Evolutionary conservation across 2,329 filamentous ascomycete species (phyloP).

Genomic region (Falciphora oryzae): DNA sequence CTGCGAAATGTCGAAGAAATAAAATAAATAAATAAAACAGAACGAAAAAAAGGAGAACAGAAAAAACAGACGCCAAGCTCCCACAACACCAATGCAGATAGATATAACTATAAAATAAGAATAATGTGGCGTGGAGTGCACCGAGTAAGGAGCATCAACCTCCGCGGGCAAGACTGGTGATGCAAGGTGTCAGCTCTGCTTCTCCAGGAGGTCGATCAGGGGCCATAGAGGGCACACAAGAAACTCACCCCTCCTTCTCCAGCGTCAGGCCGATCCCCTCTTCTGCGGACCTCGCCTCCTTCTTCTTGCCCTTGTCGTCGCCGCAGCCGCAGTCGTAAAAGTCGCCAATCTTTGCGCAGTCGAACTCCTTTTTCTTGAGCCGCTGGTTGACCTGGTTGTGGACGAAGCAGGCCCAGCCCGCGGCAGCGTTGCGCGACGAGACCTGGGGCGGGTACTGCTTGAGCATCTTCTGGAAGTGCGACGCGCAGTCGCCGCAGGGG

Average conservation of each 20-base stretch:
- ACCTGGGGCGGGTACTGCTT: slow-evolving; percentile 60
- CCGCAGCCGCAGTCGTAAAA: slow-evolving; percentile 69
- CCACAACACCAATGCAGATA: not conserved
- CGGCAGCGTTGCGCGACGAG: slow-evolving; percentile 55
- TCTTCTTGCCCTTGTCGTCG: slow-evolving; percentile 50
- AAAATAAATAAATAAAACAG: not conserved
- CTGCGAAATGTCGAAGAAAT: not conserved
- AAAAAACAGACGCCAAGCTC: not conserved
- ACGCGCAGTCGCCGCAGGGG: slow-evolving; percentile 64
- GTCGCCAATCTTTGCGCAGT: slow-evolving; percentile 63
- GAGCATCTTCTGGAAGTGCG: slow-evolving; percentile 59
- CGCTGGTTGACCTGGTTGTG: slow-evolving; percentile 64
- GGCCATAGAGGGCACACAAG: too few species aligned
- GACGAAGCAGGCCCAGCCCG: slow-evolving; percentile 62
- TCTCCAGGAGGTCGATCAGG: not conserved
- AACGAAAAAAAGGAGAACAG: not conserved
- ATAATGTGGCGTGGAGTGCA: not conserved
- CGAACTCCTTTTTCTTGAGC: slow-evolving; percentile 55
- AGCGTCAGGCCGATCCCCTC: slow-evolving; percentile 11
- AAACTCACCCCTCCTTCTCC: not conserved
- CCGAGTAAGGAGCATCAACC: not conserved
- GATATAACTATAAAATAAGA: not conserved
- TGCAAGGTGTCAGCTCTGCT: not conserved
- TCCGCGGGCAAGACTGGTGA: not conserved
- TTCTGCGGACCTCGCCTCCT: slow-evolving; percentile 11